Evolutionary conservation across 768 basidiomycete genomes (phyloP).

Genomic region (Gymnopilus junonius): DNA sequence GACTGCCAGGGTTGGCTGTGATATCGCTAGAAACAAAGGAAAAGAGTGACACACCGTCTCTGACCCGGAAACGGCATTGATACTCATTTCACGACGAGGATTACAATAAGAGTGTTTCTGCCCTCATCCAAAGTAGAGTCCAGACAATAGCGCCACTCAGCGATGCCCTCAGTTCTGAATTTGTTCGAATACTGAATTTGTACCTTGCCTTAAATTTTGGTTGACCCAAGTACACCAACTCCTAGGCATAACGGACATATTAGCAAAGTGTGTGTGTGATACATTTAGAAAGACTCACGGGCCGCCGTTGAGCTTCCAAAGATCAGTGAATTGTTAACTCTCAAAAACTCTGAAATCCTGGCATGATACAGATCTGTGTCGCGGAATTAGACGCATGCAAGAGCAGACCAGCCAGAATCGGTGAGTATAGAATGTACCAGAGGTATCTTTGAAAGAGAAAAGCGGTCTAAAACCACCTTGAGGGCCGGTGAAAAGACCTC

Average conservation of each 20-base stretch:
- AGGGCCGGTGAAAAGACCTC: too few relatives aligned
- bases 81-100: neutral
- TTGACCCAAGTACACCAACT: conserved; percentile 9
- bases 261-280: neutral
- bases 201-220: conserved; percentile 2
- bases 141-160: neutral
- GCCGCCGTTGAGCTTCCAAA: neutral
- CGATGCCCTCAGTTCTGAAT: conserved; percentile 1
- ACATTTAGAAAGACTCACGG: conserved; percentile 2
- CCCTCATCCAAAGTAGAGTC: neutral
- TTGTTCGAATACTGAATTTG: conserved; percentile 8
- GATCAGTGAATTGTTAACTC: conserved; percentile 7
- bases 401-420: too few relatives aligned
- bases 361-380: too few relatives aligned
- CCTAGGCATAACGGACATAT: neutral
- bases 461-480: too few relatives aligned
- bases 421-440: too few relatives aligned
- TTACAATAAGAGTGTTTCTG: neutral
- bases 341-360: too few relatives aligned
- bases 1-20: too few relatives aligned
- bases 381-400: too few relatives aligned
- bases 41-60: too few relatives aligned
- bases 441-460: too few relatives aligned
- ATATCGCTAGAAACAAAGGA: too few relatives aligned
- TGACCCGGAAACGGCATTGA: too few relatives aligned